These are phyloP conservation scores for Pestalotiopsis sp. DNA, from an alignment of 2,329 filamentous ascomycete genomes.

Conservation along the genomic window DNA sequence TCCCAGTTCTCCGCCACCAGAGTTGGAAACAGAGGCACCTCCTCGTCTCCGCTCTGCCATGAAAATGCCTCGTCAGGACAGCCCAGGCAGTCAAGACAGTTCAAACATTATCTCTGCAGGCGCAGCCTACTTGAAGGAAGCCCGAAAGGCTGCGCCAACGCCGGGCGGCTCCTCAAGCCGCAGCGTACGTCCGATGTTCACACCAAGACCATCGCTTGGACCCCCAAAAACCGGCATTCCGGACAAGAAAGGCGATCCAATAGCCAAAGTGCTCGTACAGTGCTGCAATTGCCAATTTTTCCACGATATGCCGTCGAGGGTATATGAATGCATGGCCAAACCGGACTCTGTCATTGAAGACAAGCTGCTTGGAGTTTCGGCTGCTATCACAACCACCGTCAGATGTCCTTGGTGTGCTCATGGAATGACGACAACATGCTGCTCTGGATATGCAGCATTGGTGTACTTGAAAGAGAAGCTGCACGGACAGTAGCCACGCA, in stretches of 20 bases:
- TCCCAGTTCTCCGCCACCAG: conserved; percentile 27
- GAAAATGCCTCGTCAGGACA: conserved; percentile 25
- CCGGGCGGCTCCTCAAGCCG: conserved; percentile 22
- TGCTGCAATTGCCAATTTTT: conserved; percentile 66
- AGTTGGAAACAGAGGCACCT: conserved; percentile 22
- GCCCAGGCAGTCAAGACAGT: conserved; percentile 22
- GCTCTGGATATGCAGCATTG: conserved; percentile 66
- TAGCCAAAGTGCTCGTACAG: conserved; percentile 65
- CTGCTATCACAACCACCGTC: conserved; percentile 60
- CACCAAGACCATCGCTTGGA: conserved; percentile 22
- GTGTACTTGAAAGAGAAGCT: conserved; percentile 66
- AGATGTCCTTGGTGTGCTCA: conserved; percentile 73
- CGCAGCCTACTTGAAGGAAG: conserved; percentile 36
- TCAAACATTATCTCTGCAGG: conserved; percentile 23
- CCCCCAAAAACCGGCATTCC: not conserved
- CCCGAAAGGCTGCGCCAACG: conserved; percentile 31
- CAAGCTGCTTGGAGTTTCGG: conserved; percentile 51
- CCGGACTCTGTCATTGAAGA: conserved; percentile 56
- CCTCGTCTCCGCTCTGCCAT: conserved; percentile 26
- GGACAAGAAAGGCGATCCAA: conserved; percentile 32
- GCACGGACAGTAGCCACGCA: conserved; percentile 37
- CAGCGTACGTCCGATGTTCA: conserved; percentile 25
- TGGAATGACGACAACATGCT: conserved; percentile 68
- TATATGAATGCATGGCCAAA: conserved; percentile 65
- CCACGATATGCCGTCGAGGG: conserved; percentile 64